Evolutionary conservation across 129 eudicot genomes (phyloP).

Genomic region (Flaveria bidentis): DNA sequence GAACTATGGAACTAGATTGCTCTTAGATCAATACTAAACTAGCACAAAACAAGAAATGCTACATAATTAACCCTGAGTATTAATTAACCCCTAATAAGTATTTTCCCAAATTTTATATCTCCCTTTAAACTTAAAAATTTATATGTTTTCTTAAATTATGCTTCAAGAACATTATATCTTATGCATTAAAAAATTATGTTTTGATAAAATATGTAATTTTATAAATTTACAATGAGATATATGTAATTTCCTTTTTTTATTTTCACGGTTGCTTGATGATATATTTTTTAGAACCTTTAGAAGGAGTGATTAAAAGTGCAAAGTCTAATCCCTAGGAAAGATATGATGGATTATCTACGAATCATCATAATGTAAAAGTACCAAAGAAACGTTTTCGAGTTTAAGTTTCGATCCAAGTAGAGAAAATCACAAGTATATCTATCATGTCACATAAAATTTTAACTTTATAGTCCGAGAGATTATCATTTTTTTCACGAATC

Average conservation of each 20-base stretch:
- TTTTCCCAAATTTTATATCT: too few species aligned
- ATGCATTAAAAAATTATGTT: too few species aligned
- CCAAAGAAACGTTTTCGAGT: background rate
- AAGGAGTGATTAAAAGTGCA: background rate
- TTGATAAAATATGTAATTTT: too few species aligned
- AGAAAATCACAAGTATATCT: background rate
- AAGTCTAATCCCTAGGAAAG: background rate
- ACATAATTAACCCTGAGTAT: background rate
- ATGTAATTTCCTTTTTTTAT: too few species aligned
- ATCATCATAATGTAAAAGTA: slow-evolving; percentile 4
- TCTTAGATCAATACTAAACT: background rate
- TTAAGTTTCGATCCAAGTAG: background rate
- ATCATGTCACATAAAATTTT: too few species aligned
- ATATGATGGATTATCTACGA: background rate
- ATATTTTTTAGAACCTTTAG: background rate
- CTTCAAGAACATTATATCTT: too few species aligned
- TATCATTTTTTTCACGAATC: background rate
- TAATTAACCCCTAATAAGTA: too few species aligned
- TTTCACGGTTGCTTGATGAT: background rate
- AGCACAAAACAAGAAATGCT: background rate
- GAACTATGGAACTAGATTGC: too few species aligned
- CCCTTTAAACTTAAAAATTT: too few species aligned
- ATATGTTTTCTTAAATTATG: too few species aligned
- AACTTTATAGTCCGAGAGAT: background rate
- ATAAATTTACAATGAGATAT: too few species aligned